Base-by-base conservation (phyloP, 2,329 filamentous ascomycete genomes). In the Chaetomiaceae sp. region DNA sequence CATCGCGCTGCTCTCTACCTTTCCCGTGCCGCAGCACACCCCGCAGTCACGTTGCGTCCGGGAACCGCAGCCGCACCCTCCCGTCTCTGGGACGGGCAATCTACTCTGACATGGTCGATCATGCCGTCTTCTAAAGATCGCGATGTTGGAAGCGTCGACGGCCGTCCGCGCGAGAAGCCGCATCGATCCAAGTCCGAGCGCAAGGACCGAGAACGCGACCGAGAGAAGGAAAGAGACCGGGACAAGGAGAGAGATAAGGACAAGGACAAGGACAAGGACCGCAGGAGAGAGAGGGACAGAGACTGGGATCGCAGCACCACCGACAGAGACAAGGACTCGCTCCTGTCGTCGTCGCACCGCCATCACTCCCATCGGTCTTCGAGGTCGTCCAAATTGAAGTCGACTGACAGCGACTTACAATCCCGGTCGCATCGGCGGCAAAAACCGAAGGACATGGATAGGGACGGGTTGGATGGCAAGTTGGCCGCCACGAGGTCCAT, bases 341-440 rank as follows among this genome's bases (percentile, higher is more conserved):
- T 51, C 35, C 38, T 51, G 35, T 54, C 53, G 24, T 51, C 47
- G 14, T 45, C 49, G 18, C 43, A 45, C 42, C 53, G 48, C 48
- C 38, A 42, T 15, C 67, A 68, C 37, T 47, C 44, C 49, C 68
- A 71, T 43, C 67, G 65, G 50, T 67, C 69, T 29, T 65, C 66
- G 39, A 67, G 65, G n/a, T 58, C 58, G 36, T 70, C 67, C 53
- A 72, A 68, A 52, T 54, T 65, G 24, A 63, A 64, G 49, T 62
- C 64, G 20, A 61, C 64, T 29, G 65, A 64, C 51, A 71, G 66
- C 58, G 71, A 73, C 39, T 60, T 60, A 7, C 54, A 63, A 41
- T 70, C 67, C 26, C 65, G 65, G 47, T 62, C 67, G 14, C 60
- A 64, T 42, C 61, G 62, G 48, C 56, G 59, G 33, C 62, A 62